These are phyloP conservation scores for Gentiana dahurica DNA, from an alignment of 257 asterid species.

Conservation along the genomic window DNA sequence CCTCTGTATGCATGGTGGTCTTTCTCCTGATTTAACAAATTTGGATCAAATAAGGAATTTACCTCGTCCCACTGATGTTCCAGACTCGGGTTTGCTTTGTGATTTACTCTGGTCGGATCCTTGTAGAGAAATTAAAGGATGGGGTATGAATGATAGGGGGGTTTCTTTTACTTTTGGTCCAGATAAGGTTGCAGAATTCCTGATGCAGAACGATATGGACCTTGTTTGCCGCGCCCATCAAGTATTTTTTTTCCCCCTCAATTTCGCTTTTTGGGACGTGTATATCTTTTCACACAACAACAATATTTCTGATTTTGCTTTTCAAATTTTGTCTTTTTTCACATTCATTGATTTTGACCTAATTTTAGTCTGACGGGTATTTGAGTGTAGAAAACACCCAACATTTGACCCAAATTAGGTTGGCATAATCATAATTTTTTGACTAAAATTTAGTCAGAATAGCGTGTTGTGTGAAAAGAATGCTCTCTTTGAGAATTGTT, in stretches of 20 bases:
- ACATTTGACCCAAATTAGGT: too few species aligned
- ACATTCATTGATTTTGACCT: conserved; percentile 2
- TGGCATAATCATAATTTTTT: too few species aligned
- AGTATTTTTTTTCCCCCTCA: conserved; percentile 22
- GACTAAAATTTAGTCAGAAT: too few species aligned
- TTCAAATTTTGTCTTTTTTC: background rate
- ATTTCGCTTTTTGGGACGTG: background rate
- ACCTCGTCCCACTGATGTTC: conserved; percentile 66
- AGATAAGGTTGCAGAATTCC: conserved; percentile 72
- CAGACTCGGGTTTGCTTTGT: conserved; percentile 66
- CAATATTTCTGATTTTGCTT: too few species aligned
- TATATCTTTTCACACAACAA: too few species aligned
- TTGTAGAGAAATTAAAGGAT: conserved; percentile 56
- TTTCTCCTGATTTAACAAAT: conserved; percentile 60
- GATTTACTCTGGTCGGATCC: conserved; percentile 80
- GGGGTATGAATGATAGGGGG: conserved; percentile 85
- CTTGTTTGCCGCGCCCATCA: conserved; percentile 82
- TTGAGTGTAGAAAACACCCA: too few species aligned
- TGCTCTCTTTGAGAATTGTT: background rate
- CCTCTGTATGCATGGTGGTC: conserved; percentile 80
- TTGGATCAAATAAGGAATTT: conserved; percentile 57
- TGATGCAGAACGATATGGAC: conserved; percentile 75
- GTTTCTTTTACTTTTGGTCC: conserved; percentile 69
- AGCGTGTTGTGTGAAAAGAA: conserved; percentile 5
- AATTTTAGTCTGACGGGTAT: too few species aligned